Base-by-base conservation (phyloP, 805 yeast species). In the Wilhelminamyces savonicus region DNA sequence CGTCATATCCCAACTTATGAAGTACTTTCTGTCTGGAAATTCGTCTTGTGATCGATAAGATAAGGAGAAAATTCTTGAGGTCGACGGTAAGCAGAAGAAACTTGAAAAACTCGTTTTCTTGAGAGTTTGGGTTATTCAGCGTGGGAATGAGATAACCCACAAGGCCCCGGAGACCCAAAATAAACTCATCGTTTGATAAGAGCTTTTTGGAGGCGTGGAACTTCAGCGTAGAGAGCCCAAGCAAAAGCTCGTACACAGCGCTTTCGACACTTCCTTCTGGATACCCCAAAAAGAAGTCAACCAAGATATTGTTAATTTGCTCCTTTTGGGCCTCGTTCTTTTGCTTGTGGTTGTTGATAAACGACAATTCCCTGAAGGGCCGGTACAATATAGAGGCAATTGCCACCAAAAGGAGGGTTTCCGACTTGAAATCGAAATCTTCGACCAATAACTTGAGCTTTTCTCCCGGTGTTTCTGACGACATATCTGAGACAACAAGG, bases 21-120 rank as follows among this genome's bases (percentile, higher is more conserved):
- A 56, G 28, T 27, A 60, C 16, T 31, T 50, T 50, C 4, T 12
- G 17, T 8, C 52, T 29, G 0, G 59, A 37, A 9, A 56, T 50
- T 16, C 43, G 37, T 24, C 46, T 44, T 1, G 52, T 42, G 14
- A 47, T 35, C 3, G 59, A 43, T 21, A 62, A 39, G 6, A 59
- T 36, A 26, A 57, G 37, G 13, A 59, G 39, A 26, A 57, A 54
- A 16, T 41, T 43, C 36, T 61, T 59, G 30, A 48, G 41, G 32
- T 59, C 60, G n/a, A 59, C 47, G 6, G 53, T 44, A n/a, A 39
- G 36, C 9, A 26, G 24, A 12, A 57, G 29, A 30, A 50, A 52
- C 4, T 40, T 41, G 26, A 51, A 31, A 29, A 54, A 58, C 11
- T 32, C 21, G 5, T 7, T 6, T 11, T 6, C 23, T 6, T n/a